These are phyloP conservation scores for Yamadazyma atlantica DNA, from an alignment of 1,139 yeast species.

Conservation along the genomic window DNA sequence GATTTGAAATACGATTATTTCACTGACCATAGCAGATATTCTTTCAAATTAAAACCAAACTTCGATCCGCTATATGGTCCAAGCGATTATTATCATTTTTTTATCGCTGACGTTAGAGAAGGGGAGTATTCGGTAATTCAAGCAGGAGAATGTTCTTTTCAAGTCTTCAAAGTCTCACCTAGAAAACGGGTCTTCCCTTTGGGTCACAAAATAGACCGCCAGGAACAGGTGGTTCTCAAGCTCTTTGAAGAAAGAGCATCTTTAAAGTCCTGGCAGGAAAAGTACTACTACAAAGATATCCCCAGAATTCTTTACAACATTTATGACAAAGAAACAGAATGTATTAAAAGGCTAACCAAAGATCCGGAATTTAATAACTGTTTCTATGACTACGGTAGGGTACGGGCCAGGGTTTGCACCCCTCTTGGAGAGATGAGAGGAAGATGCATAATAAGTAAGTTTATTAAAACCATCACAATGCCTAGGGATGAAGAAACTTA, in stretches of 20 bases:
- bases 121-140: too few relatives aligned
- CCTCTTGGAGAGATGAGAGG: not conserved
- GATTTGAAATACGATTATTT: too few relatives aligned
- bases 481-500: constrained; percentile 1
- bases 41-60: too few relatives aligned
- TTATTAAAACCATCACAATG: not conserved
- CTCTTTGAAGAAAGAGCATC: not conserved
- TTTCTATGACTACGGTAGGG: not conserved
- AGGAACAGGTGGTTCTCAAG: not conserved
- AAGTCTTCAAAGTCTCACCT: too few relatives aligned
- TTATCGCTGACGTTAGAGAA: too few relatives aligned
- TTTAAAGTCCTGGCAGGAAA: not conserved
- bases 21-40: too few relatives aligned
- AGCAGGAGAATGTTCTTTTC: too few relatives aligned
- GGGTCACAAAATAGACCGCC: too few relatives aligned
- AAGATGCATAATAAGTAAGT: not conserved
- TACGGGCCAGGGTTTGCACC: not conserved
- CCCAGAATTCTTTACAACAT: not conserved
- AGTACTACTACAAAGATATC: too few relatives aligned
- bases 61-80: too few relatives aligned
- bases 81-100: too few relatives aligned
- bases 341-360: not conserved
- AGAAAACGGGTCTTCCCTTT: too few relatives aligned
- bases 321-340: not conserved
- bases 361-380: not conserved